Percentiles rank a stretch among this genome's conserved stretches.
These are phyloP conservation scores for Schizosaccharomyces japonicus DNA, from an alignment of 805 yeast genomes.

Conservation along the genomic window DNA sequence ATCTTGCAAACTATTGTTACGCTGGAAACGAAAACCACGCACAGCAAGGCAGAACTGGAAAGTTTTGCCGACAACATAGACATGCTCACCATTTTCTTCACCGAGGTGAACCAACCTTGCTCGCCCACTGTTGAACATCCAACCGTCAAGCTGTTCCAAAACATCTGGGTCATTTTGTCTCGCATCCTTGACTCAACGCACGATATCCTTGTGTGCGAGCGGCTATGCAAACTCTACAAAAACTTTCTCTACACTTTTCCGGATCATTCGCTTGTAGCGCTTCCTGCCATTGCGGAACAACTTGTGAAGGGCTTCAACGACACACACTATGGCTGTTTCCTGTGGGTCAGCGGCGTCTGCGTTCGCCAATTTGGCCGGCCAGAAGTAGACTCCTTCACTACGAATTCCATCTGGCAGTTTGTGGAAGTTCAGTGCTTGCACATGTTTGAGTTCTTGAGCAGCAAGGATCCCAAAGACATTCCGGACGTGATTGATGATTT, in stretches of 20 bases:
- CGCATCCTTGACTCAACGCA: conserved; percentile 29
- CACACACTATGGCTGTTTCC: conserved; percentile 54
- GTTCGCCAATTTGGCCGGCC: conserved; percentile 46
- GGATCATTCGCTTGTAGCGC: conserved; percentile 30
- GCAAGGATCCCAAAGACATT: conserved; percentile 14
- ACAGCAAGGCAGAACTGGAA: conserved; percentile 20
- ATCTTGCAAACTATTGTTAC: conserved; percentile 21
- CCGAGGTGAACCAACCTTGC: conserved; percentile 22
- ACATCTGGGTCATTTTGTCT: conserved; percentile 36
- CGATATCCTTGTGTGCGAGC: conserved; percentile 44
- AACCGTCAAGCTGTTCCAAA: conserved; percentile 29
- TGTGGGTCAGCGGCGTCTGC: conserved; percentile 67
- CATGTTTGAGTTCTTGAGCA: conserved; percentile 26
- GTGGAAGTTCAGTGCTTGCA: conserved; percentile 38
- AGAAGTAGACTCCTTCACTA: conserved; percentile 24
- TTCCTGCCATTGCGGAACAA: conserved; percentile 40
- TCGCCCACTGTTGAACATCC: conserved; percentile 18
- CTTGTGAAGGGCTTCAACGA: conserved; percentile 46
- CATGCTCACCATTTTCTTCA: conserved; percentile 35
- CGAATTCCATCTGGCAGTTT: conserved; percentile 47
- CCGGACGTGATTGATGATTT: conserved; percentile 70
- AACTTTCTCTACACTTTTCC: conserved; percentile 40
- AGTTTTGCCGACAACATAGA: conserved; percentile 54
- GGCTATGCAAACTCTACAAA: conserved; percentile 44
- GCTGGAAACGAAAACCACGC: conserved; percentile 11